phyloP scores from a whole-genome alignment of 2,329 filamentous ascomycete genomes.

The Penicillium carneum region DNA sequence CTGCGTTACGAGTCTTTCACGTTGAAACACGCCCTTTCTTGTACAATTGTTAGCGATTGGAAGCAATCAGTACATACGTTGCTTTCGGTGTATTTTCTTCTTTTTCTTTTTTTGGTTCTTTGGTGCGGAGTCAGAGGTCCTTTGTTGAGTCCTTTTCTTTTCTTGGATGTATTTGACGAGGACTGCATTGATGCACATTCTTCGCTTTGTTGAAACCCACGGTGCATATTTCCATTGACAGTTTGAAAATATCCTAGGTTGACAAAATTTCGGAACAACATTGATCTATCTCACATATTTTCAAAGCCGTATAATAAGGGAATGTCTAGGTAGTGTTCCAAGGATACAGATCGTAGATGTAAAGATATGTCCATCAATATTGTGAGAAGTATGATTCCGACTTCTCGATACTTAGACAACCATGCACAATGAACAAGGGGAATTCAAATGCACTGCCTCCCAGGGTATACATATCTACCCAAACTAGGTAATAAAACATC shows the following conservation, averaged over 20 bases:
- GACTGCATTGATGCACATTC: conserved; percentile 11
- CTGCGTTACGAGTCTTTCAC: conserved; percentile 6
- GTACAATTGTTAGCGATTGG: conserved; percentile 8
- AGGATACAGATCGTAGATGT: no score
- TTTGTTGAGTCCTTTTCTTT: not conserved
- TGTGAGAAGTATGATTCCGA: not conserved
- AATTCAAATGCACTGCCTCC: conserved; percentile 27
- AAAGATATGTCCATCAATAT: not conserved
- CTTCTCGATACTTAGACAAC: not conserved
- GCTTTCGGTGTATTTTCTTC: conserved; percentile 5
- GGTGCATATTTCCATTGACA: conserved; percentile 5
- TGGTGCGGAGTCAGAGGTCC: not conserved
- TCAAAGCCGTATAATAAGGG: not conserved
- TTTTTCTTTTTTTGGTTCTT: not conserved
- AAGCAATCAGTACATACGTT: conserved; percentile 9
- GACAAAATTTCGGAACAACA: not conserved
- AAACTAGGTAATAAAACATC: conserved; percentile 13
- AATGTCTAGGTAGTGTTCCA: no score
- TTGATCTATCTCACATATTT: not conserved
- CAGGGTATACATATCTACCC: conserved; percentile 19
- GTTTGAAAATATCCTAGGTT: conserved; percentile 3
- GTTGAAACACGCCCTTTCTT: conserved; percentile 10
- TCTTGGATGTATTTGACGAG: conserved; percentile 9
- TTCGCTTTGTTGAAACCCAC: not conserved
- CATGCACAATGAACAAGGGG: not conserved